Base-by-base conservation (phyloP, 345 rosid species). In the Eucalyptus globulus region DNA sequence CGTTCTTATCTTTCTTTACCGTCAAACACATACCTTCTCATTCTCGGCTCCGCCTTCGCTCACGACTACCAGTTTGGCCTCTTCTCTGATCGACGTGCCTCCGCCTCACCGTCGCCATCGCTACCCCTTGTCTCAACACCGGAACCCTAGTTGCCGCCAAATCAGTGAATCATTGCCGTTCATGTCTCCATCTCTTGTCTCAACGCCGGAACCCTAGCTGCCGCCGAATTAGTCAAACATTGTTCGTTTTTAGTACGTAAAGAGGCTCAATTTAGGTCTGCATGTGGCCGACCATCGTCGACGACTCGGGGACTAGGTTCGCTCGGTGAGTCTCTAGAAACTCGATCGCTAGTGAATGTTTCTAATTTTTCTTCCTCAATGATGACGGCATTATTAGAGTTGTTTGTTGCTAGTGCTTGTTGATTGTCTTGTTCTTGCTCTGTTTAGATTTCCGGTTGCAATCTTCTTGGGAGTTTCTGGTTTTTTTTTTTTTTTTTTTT, bases 61-160 rank as follows among this genome's bases (percentile, higher is more conserved):
- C 19, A 50, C 1, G 8, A 50, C 1, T 50, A 1, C 8, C 17
- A 15, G 3, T 50, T 50, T 50, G 19, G 53, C 53, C 53, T 50
- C 19, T 50, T 1, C 19, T 50, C 19, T 0, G 1, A 15, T 50
- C 8, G 8, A 15, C 2, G 19, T 8, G 0, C 53, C 53, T 50
- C 17, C 1, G 3, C 53, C 8, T 50, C 19, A 7, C 53, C 1
- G 8, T 50, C 19, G 2, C 8, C 16, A 0, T 49, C 51, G 0
- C 51, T 1, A 49, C 7, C 51, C 17, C 7, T 49, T 3, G 53
- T 50, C 19, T 50, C 53, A 50, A 15, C 8, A 0, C 8, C 0
- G 7, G 19, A 50, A 50, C 4, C 53, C 7, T 15, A 2, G 53
- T 0, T 3, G 19, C 53, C 8, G 2, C 4, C 17, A 0, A 50